These are phyloP conservation scores for Gastrolobium bilobum DNA, from an alignment of 306 rosid species.

Conservation along the genomic window DNA sequence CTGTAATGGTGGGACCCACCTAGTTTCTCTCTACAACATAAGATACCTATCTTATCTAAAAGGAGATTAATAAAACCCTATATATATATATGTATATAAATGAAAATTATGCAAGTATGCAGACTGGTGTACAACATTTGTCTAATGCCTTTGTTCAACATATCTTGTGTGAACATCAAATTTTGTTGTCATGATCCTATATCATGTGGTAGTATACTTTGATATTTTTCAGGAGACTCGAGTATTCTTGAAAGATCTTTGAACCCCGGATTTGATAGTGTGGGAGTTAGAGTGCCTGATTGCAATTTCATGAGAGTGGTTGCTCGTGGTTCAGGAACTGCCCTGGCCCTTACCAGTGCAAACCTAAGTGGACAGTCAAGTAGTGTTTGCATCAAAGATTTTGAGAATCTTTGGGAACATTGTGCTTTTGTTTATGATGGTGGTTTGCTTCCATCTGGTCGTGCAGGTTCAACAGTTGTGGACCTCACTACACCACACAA, in stretches of 20 bases:
- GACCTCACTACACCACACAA: conserved; percentile 66
- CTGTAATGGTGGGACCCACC: too few species aligned
- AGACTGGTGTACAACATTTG: not conserved
- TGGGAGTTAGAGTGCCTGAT: conserved; percentile 80
- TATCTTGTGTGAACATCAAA: conserved; percentile 14
- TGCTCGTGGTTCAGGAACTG: conserved; percentile 69
- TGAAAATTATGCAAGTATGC: not conserved
- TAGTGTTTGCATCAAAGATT: conserved; percentile 73
- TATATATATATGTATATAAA: too few species aligned
- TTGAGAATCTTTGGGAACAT: conserved; percentile 73
- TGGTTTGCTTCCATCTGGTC: conserved; percentile 81
- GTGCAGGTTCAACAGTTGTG: conserved; percentile 77
- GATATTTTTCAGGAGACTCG: conserved; percentile 65
- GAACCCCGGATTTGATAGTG: conserved; percentile 77
- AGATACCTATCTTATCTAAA: too few species aligned
- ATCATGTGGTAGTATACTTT: conserved; percentile 17
- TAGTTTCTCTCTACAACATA: too few species aligned
- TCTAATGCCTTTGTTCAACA: conserved; percentile 11
- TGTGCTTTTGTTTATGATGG: conserved; percentile 74
- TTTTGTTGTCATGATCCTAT: not conserved
- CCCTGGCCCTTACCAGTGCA: conserved; percentile 81
- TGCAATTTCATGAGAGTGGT: conserved; percentile 68
- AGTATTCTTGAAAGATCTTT: conserved; percentile 76
- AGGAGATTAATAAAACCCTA: too few species aligned
- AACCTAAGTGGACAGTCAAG: conserved; percentile 76